These are phyloP conservation scores for Ceratopteris richardii DNA, from an alignment of 75 land plant genomes.

Conservation along the genomic window DNA sequence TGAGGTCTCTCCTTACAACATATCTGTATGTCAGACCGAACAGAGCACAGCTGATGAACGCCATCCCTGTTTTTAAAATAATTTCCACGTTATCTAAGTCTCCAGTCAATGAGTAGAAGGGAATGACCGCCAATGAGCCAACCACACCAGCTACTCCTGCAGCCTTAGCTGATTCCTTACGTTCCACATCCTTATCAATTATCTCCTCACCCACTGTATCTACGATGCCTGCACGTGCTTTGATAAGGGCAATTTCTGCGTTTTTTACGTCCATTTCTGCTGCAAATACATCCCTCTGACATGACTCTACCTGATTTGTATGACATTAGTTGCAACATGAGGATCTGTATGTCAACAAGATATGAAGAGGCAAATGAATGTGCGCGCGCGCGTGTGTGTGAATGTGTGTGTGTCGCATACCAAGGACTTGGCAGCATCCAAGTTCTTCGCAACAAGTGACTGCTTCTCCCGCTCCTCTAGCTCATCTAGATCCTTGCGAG, in stretches of 20 bases:
- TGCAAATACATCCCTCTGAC: constrained; percentile 46
- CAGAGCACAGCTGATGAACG: constrained; percentile 59
- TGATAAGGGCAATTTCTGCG: constrained; percentile 54
- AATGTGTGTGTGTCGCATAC: too few relatives aligned
- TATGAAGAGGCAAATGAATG: neutral
- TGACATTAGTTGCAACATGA: too few relatives aligned
- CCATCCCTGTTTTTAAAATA: constrained; percentile 26
- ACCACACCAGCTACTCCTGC: constrained; percentile 55
- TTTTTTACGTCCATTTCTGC: constrained; percentile 70
- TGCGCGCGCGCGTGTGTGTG: neutral
- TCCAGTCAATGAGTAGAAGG: constrained; percentile 12
- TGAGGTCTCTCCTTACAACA: constrained; percentile 72
- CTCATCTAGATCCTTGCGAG: constrained; percentile 6
- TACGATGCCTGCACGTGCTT: constrained; percentile 20
- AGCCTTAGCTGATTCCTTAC: constrained; percentile 81
- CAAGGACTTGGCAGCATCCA: neutral
- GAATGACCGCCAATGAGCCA: constrained; percentile 71
- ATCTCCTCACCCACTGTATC: constrained; percentile 16
- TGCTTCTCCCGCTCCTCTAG: neutral
- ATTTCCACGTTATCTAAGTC: constrained; percentile 10
- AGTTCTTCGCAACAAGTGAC: neutral
- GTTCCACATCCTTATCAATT: constrained; percentile 51
- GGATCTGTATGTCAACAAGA: neutral
- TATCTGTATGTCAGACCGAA: constrained; percentile 92
- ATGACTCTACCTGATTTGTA: constrained; percentile 63